A percentile compares a stretch with the other conserved stretches of the same genome.
phyloP scores from a whole-genome alignment of 1,139 yeast species.

The Geotrichum histeridarum region DNA sequence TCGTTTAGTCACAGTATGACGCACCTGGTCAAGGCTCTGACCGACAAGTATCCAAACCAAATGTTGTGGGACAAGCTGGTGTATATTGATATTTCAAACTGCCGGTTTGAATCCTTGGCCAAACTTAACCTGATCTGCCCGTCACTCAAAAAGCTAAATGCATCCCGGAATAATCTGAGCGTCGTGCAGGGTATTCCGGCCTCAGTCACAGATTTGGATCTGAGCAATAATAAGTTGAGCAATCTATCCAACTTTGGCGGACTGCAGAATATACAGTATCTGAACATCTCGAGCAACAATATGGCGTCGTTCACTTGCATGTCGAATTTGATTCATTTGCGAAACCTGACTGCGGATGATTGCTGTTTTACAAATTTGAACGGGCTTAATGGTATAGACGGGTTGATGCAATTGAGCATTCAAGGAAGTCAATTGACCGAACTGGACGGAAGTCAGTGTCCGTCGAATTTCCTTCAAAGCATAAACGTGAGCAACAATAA shows the following conservation, averaged over 20 bases:
- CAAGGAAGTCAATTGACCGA: constrained; percentile 26
- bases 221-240: constrained; percentile 33
- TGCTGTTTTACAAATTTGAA: constrained; percentile 13
- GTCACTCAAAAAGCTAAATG: constrained; percentile 31
- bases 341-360: constrained; percentile 26
- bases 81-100: constrained; percentile 32
- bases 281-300: constrained; percentile 34
- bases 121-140: constrained; percentile 39
- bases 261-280: constrained; percentile 32
- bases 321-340: constrained; percentile 31
- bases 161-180: constrained; percentile 35
- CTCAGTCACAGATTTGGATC: constrained; percentile 29
- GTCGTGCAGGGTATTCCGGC: constrained; percentile 38
- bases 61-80: constrained; percentile 38
- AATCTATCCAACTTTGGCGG: constrained; percentile 33
- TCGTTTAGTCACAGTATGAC: constrained; percentile 26
- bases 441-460: constrained; percentile 26
- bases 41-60: constrained; percentile 34
- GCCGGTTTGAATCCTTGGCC: constrained; percentile 33
- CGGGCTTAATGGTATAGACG: constrained; percentile 25
- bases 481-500: constrained; percentile 12
- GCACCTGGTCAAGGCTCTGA: constrained; percentile 34
- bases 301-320: constrained; percentile 36
- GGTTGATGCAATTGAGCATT: constrained; percentile 31
- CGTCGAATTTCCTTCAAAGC: constrained; percentile 20